Evolutionary conservation across 2,329 filamentous ascomycete species (phyloP).

Genomic region (Hypoxylon sp.): DNA sequence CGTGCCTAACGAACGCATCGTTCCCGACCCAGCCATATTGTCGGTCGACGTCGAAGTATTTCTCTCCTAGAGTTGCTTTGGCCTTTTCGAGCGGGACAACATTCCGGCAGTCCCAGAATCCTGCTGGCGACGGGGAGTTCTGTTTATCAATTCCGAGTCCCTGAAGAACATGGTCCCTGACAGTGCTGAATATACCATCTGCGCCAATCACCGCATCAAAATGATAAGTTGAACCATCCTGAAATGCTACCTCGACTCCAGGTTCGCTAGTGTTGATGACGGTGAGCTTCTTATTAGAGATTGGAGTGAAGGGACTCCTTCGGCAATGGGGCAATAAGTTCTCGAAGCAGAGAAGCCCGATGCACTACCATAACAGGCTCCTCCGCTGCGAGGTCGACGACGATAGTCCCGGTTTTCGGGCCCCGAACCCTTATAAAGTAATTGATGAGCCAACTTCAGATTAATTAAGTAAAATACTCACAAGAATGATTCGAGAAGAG

Average conservation of each 20-base stretch:
- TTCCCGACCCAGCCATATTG: slow-evolving; percentile 39
- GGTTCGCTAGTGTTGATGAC: neutral
- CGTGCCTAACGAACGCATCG: slow-evolving; percentile 37
- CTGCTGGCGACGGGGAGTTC: slow-evolving; percentile 21
- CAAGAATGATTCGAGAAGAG: slow-evolving; percentile 8
- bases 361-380: slow-evolving; percentile 6
- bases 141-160: neutral
- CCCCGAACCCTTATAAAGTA: slow-evolving; percentile 17
- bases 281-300: slow-evolving; percentile 14
- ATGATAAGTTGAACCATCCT: slow-evolving; percentile 18
- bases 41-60: slow-evolving; percentile 33
- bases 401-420: slow-evolving; percentile 4
- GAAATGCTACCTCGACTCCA: slow-evolving; percentile 23
- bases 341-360: slow-evolving; percentile 18
- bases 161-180: slow-evolving; percentile 29
- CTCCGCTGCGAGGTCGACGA: slow-evolving; percentile 6
- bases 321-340: slow-evolving; percentile 13
- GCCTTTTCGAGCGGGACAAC: slow-evolving; percentile 34
- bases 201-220: slow-evolving; percentile 41
- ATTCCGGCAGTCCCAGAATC: slow-evolving; percentile 39
- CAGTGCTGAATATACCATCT: slow-evolving; percentile 31
- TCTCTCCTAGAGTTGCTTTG: slow-evolving; percentile 22
- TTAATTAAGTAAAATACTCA: neutral
- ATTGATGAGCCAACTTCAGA: neutral
- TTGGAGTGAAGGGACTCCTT: slow-evolving; percentile 10